Evolutionary conservation across 306 rosid genomes (phyloP), one percentile per base, ranked within the genome.

Genomic region (Glycyrrhiza uralensis): DNA sequence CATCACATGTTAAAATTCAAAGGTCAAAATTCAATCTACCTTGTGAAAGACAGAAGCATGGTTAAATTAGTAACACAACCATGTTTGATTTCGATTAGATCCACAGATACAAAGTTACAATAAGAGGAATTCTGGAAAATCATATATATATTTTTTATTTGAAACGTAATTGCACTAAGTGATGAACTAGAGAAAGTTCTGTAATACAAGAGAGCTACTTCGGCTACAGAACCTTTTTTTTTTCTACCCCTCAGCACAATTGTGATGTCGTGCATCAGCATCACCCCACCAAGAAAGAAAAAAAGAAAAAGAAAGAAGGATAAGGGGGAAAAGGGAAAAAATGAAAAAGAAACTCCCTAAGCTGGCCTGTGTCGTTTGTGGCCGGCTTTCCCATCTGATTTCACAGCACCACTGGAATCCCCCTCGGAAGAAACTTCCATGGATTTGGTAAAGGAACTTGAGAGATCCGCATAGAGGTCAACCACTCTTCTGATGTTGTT

Each of bases 391-490:
- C 82, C 97, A 32, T 90, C 92, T 20, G 97, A 87, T 66, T 81
- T 93, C 55, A 87, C 82, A 80, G 83, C 97, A 49, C 87, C 98
- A 51, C 85, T 84, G 11, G 99, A 94, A 77, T 94, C 99, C 12
- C 96, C 98, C 60, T 94, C 99, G 0, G 97, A 91, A 75, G 97
- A 94, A 81, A 80, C 86, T 0, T 94, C 97, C 84, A 84, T 81
- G 76, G 98, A 86, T 79, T 90, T 94, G 89, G 95, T 80, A 66
- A 94, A 94, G 24, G 95, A 86, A 63, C 66, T 72, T 17, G 99
- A 94, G 69, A 94, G 96, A 82, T 91, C 99, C 35, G 95, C 90
- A 80, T 94, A 94, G 29, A 94, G 96, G 59, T 94, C 96, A 76
- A 89, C 97, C 66, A 94, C 99, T 86, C 91, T 87, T 74, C 93